Evolutionary conservation across 257 asterid genomes (phyloP).

Genomic region (Orobanche coerulescens): DNA sequence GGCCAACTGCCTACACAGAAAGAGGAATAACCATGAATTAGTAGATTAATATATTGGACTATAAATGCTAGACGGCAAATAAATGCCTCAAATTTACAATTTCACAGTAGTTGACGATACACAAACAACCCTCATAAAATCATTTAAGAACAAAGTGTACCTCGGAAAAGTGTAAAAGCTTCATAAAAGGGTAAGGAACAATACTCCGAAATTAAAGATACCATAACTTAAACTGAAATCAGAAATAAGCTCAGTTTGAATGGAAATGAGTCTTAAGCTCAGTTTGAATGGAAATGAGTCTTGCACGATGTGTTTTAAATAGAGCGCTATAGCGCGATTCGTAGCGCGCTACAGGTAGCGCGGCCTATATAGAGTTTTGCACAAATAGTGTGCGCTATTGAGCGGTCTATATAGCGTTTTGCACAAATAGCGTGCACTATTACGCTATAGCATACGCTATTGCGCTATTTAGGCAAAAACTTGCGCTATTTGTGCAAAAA

Average conservation of each 20-base stretch:
- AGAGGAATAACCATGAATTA: conserved; percentile 14
- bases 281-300: too few species aligned
- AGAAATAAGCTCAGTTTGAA: background rate
- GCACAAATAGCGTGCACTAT: too few species aligned
- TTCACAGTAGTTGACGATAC: background rate
- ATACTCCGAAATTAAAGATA: background rate
- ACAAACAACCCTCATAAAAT: conserved; percentile 2
- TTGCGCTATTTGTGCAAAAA: too few species aligned
- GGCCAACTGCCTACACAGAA: conserved; percentile 39
- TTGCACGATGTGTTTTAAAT: too few species aligned
- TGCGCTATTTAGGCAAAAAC: too few species aligned
- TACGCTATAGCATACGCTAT: too few species aligned
- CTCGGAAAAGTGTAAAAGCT: background rate
- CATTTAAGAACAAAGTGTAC: background rate
- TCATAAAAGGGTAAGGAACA: background rate
- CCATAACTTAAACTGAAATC: background rate
- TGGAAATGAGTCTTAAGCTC: conserved; percentile 3
- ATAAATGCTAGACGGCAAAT: background rate
- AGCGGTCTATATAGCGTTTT: too few species aligned
- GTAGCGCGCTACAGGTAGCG: too few species aligned
- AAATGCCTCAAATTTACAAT: background rate
- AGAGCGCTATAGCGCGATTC: too few species aligned
- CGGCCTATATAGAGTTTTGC: too few species aligned
- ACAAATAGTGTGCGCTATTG: too few species aligned
- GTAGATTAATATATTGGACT: background rate